Evolutionary conservation across 1,139 yeast species (phyloP), one percentile per base, ranked within the genome.

Genomic region (Lodderomyces margitis): DNA sequence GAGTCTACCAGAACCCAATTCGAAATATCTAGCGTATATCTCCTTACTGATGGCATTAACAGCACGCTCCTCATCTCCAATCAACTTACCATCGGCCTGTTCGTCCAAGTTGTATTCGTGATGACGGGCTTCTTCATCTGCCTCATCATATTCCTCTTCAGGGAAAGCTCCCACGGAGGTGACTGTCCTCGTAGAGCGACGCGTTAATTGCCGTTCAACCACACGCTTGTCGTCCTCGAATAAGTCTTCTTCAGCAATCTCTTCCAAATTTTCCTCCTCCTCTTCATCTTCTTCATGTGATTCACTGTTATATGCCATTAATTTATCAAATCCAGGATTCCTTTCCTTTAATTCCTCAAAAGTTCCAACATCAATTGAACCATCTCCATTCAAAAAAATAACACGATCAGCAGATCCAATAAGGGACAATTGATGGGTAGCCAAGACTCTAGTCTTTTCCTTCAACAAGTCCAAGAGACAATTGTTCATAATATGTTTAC

Each of bases 1-100:
- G 31, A 76, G 53, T 9, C 54, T 50, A 14, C 80, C 87, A 43
- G 83, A 73, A 9, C 92, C 95, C 20, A 74, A 64, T 23, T 62
- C 57, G 45, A 86, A 56, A 54, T 83, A 87, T 35, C 55, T 55
- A 42, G 53, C 49, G 53, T 69, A 69, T 6, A 70, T 66, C 5
- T 46, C 41, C 35, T 54, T 52, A n/a, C 52, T 43, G 25, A 66
- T 57, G n/a, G 68, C 49, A 56, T 64, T 57, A 70, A 80, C 48
- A 74, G 81, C 43, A 59, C 61, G 55, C 31, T 54, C 56, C 49
- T 66, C 71, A 23, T 57, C 61, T 30, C 55, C 55, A 21, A 64
- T 58, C 38, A 69, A 56, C 44, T 52, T 61, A 31, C 74, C 75
- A 38, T 58, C 62, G 2, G 49, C 55, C 25, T 44, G 50, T 11